Conservation (phyloP, 768 basidiomycete species). For the Boletus barrowsii region DNA sequence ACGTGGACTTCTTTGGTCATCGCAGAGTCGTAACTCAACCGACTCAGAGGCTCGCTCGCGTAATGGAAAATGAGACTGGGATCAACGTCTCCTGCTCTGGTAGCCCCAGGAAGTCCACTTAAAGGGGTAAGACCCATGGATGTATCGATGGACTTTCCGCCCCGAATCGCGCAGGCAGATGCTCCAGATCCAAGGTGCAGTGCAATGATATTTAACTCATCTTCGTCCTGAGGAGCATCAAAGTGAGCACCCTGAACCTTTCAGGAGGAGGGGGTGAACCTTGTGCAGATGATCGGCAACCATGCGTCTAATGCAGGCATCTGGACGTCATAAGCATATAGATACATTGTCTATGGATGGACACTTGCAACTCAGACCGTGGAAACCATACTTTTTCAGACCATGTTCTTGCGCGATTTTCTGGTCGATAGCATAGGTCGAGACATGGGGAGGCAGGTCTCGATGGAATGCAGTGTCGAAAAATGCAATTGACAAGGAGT, state of each 20-base stretch:
- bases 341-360: neutral
- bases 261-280: constrained; percentile 25
- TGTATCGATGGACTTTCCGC: constrained; percentile 77
- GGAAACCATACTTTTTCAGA: constrained; percentile 88
- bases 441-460: constrained; percentile 70
- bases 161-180: constrained; percentile 70
- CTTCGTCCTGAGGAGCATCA: constrained; percentile 32
- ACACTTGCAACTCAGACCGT: constrained; percentile 69
- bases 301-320: constrained; percentile 63
- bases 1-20: constrained; percentile 48
- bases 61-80: constrained; percentile 88
- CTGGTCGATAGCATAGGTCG: constrained; percentile 76
- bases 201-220: constrained; percentile 69
- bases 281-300: constrained; percentile 60
- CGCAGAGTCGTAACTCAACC: constrained; percentile 50
- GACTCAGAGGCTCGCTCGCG: constrained; percentile 45
- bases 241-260: neutral
- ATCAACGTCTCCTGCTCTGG: constrained; percentile 80
- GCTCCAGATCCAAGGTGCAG: constrained; percentile 92
- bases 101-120: constrained; percentile 86
- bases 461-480: constrained; percentile 89
- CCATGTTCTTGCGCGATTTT: constrained; percentile 58
- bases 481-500: constrained; percentile 73
- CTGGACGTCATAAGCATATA: constrained; percentile 31
- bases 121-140: constrained; percentile 91